Conservation (phyloP, 371 early-diverging fungal species). For the Mucor plumbeus region DNA sequence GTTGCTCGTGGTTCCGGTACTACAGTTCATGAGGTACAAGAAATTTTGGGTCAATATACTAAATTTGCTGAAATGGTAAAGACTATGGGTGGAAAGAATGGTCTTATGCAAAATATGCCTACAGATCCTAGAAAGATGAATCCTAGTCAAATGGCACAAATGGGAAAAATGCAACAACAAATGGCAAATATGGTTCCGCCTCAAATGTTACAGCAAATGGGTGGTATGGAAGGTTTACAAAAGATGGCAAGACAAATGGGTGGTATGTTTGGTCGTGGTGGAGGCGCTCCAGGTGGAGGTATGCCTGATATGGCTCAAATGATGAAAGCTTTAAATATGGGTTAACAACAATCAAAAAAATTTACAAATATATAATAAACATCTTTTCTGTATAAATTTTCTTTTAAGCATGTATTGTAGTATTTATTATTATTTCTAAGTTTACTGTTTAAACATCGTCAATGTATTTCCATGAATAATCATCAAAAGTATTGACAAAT, state of each 20-base stretch:
- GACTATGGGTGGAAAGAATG: slow-evolving; percentile 95
- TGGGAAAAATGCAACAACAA: slow-evolving; percentile 73
- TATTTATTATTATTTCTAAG: background rate
- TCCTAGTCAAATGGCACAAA: slow-evolving; percentile 61
- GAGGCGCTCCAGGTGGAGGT: slow-evolving; percentile 48
- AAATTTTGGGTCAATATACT: slow-evolving; percentile 83
- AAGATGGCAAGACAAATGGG: slow-evolving; percentile 81
- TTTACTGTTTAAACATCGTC: background rate
- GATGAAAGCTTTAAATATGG: slow-evolving; percentile 61
- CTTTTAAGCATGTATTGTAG: background rate
- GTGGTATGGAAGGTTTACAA: slow-evolving; percentile 82
- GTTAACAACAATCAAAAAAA: background rate
- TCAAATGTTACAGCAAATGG: slow-evolving; percentile 77
- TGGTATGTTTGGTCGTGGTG: slow-evolving; percentile 60
- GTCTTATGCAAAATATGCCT: slow-evolving; percentile 75
- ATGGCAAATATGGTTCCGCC: slow-evolving; percentile 77
- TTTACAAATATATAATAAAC: background rate
- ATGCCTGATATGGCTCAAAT: slow-evolving; percentile 74
- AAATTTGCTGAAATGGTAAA: slow-evolving; percentile 94
- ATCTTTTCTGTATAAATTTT: background rate
- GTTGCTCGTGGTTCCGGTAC: slow-evolving; percentile 95
- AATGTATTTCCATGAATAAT: background rate
- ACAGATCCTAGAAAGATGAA: slow-evolving; percentile 58
- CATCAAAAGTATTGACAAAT: slow-evolving; percentile 10
- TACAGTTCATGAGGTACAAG: slow-evolving; percentile 84